These are phyloP conservation scores for Reticulascus tulasneorum DNA, from an alignment of 2,329 filamentous ascomycete genomes.

Conservation along the genomic window DNA sequence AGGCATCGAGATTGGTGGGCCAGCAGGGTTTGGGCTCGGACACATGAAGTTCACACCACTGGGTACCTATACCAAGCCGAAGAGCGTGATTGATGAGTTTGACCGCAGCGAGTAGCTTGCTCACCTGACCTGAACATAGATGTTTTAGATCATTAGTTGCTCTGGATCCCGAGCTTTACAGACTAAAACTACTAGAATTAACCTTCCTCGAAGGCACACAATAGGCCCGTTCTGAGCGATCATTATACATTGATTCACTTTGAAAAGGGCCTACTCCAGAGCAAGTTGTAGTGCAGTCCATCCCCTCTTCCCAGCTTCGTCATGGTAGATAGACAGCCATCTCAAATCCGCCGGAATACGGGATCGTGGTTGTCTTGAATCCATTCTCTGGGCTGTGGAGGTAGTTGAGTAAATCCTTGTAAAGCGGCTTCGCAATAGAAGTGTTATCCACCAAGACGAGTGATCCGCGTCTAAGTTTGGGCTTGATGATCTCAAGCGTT, in stretches of 20 bases:
- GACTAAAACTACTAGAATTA: too few relatives aligned
- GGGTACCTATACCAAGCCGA: slow-evolving; percentile 44
- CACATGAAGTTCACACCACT: slow-evolving; percentile 44
- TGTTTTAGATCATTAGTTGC: too few relatives aligned
- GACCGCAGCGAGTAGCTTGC: slow-evolving; percentile 5
- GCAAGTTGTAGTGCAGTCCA: too few relatives aligned
- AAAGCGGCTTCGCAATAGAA: slow-evolving; percentile 30
- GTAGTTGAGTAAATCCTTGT: slow-evolving; percentile 43
- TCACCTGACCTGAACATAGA: too few relatives aligned
- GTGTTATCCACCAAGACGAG: slow-evolving; percentile 49
- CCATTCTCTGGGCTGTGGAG: slow-evolving; percentile 41
- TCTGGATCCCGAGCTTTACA: too few relatives aligned
- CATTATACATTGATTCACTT: too few relatives aligned
- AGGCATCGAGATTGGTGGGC: slow-evolving; percentile 47
- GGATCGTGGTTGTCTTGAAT: slow-evolving; percentile 37
- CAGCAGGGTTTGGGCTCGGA: slow-evolving; percentile 42
- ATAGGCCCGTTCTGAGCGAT: too few relatives aligned
- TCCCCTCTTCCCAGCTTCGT: too few relatives aligned
- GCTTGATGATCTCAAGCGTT: slow-evolving; percentile 41
- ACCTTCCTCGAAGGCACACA: too few relatives aligned
- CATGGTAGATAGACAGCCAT: slow-evolving; percentile 22
- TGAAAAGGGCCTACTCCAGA: too few relatives aligned
- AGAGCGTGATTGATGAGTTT: slow-evolving; percentile 51
- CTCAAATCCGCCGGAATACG: slow-evolving; percentile 26
- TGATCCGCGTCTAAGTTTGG: slow-evolving; percentile 40